These are phyloP conservation scores for Exophiala viscosa DNA, from an alignment of 2,329 filamentous ascomycete species.

Conservation along the genomic window DNA sequence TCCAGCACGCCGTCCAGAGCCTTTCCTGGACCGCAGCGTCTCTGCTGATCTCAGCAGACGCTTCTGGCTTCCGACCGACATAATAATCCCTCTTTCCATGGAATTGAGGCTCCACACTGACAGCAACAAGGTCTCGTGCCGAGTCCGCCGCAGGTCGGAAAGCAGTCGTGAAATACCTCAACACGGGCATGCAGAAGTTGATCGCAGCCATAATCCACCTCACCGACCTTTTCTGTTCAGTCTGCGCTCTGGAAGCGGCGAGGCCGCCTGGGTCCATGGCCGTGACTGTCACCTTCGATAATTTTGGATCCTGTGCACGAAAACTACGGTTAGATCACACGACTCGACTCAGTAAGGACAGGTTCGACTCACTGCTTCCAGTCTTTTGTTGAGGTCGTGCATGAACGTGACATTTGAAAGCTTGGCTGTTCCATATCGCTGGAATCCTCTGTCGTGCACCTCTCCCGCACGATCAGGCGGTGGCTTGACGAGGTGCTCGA, in stretches of 20 bases:
- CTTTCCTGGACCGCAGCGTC: not conserved
- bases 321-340: not conserved
- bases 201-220: not conserved
- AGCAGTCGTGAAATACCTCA: not conserved
- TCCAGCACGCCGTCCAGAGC: not conserved
- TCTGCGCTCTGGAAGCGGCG: not conserved
- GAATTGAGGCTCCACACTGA: not conserved
- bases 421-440: not conserved
- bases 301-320: not conserved
- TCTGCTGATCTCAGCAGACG: not conserved
- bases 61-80: not conserved
- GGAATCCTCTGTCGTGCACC: not conserved
- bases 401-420: not conserved
- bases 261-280: not conserved
- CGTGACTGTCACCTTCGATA: not conserved
- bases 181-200: not conserved
- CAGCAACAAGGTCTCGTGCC: not conserved
- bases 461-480: not conserved
- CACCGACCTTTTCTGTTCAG: not conserved
- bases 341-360: not conserved
- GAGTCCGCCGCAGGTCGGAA: not conserved
- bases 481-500: not conserved
- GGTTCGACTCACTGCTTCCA: not conserved
- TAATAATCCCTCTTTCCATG: not conserved
- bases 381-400: not conserved